Conservation (phyloP, 495 filamentous ascomycete genomes). For the Aspergillus nanangensis region DNA sequence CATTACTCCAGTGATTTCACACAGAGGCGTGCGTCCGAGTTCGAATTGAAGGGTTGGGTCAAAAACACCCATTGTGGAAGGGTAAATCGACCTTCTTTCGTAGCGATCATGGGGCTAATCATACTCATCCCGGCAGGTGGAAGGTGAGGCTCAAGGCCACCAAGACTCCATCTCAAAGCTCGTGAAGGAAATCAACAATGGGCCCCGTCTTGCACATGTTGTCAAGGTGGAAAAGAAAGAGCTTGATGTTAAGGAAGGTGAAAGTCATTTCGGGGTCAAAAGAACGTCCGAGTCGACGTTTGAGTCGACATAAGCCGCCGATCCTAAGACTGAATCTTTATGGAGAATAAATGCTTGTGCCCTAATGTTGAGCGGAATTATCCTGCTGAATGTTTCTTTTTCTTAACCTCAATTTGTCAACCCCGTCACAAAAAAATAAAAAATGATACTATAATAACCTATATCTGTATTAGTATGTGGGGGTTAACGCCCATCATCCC, state of each 20-base stretch:
- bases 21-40: conserved; percentile 57
- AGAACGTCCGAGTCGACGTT: conserved; percentile 30
- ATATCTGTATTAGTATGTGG: too few relatives aligned
- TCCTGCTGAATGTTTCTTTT: too few relatives aligned
- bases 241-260: conserved; percentile 56
- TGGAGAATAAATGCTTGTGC: too few relatives aligned
- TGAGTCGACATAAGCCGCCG: conserved; percentile 6
- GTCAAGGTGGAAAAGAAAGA: conserved; percentile 66
- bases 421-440: too few relatives aligned
- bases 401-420: too few relatives aligned
- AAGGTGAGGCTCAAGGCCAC: conserved; percentile 82
- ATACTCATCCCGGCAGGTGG: conserved; percentile 53
- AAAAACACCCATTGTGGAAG: conserved; percentile 70
- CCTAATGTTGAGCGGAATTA: too few relatives aligned
- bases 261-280: conserved; percentile 56
- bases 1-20: conserved; percentile 69
- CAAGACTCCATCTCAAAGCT: conserved; percentile 60
- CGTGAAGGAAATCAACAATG: conserved; percentile 70
- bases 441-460: too few relatives aligned
- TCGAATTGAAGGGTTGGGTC: conserved; percentile 73
- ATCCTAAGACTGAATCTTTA: background rate
- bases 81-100: conserved; percentile 33
- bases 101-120: too few relatives aligned
- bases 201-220: conserved; percentile 64
- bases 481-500: too few relatives aligned